phyloP scores from a whole-genome alignment of 1,139 yeast species.

The Kodamaea ohmeri region DNA sequence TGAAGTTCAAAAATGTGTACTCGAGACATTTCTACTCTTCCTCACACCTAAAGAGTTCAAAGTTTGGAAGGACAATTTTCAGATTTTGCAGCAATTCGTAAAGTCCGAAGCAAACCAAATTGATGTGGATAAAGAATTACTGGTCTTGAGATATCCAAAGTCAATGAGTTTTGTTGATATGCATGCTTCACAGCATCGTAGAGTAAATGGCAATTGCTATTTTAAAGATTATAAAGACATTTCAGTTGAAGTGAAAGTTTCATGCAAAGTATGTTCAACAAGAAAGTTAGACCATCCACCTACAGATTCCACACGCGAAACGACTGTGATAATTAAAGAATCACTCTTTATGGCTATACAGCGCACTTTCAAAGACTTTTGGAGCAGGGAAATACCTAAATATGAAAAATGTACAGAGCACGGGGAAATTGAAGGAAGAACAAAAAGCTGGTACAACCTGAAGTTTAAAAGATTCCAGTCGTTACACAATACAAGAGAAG shows the following conservation, averaged over 20 bases:
- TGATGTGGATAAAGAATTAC: not conserved
- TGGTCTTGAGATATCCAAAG: constrained; percentile 14
- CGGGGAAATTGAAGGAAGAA: not conserved
- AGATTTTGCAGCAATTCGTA: constrained; percentile 32
- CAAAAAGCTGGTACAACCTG: not conserved
- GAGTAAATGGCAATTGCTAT: constrained; percentile 16
- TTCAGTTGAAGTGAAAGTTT: constrained; percentile 8
- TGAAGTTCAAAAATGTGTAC: constrained; percentile 39
- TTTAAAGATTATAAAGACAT: constrained; percentile 14
- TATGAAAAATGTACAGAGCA: not conserved
- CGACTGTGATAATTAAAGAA: not conserved
- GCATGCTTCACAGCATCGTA: constrained; percentile 7
- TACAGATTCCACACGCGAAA: not conserved
- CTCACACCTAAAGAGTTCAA: constrained; percentile 31
- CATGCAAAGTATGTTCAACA: not conserved
- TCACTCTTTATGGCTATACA: not conserved
- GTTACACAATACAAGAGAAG: not conserved
- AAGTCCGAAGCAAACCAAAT: constrained; percentile 30
- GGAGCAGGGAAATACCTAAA: constrained; percentile 23
- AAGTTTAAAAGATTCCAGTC: not conserved
- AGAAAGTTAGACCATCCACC: not conserved
- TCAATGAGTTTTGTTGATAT: constrained; percentile 18
- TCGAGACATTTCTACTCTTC: constrained; percentile 46
- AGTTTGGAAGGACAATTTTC: constrained; percentile 42
- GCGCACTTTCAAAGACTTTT: constrained; percentile 15